These are phyloP conservation scores for Nectriaceae sp. DNA, from an alignment of 2,329 filamentous ascomycete species.

Conservation along the genomic window DNA sequence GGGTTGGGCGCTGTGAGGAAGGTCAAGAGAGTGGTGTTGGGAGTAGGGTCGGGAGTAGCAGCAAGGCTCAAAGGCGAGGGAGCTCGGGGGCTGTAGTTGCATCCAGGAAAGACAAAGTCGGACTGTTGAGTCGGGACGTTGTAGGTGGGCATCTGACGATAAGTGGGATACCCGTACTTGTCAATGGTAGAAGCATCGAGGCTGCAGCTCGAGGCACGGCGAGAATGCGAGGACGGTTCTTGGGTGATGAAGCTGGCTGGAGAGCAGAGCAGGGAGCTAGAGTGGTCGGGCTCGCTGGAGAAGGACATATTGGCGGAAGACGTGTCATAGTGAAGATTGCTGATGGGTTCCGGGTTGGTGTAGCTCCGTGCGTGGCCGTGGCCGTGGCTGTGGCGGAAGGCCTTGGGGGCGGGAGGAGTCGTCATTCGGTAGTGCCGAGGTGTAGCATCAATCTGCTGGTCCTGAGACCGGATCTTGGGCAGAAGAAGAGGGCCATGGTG, in stretches of 20 bases:
- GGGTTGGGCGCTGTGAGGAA: constrained; percentile 83
- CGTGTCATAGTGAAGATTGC: constrained; percentile 36
- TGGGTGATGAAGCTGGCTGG: constrained; percentile 59
- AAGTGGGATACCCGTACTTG: constrained; percentile 81
- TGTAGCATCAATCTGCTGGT: constrained; percentile 71
- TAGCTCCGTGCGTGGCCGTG: constrained; percentile 52
- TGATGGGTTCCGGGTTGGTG: constrained; percentile 61
- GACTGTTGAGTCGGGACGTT: constrained; percentile 14
- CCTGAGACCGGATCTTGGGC: constrained; percentile 83
- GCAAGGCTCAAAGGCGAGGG: constrained; percentile 45
- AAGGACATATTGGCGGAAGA: constrained; percentile 38
- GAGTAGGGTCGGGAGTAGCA: constrained; percentile 46
- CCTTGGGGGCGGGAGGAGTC: constrained; percentile 28
- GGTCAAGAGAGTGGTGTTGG: constrained; percentile 69
- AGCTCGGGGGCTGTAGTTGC: constrained; percentile 46
- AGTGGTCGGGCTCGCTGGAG: constrained; percentile 35
- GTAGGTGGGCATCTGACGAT: constrained; percentile 67
- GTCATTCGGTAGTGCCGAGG: constrained; percentile 41
- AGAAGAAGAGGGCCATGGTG: constrained; percentile 79
- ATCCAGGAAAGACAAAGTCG: constrained; percentile 46
- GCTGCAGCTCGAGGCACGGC: constrained; percentile 67
- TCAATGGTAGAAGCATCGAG: constrained; percentile 67
- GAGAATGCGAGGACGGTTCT: constrained; percentile 28
- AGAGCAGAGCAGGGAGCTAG: constrained; percentile 63
- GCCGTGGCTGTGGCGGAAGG: constrained; percentile 36